Evolutionary conservation across 306 rosid genomes (phyloP), one percentile per base, ranked within the genome.

Genomic region (Dicorynia guianensis): DNA sequence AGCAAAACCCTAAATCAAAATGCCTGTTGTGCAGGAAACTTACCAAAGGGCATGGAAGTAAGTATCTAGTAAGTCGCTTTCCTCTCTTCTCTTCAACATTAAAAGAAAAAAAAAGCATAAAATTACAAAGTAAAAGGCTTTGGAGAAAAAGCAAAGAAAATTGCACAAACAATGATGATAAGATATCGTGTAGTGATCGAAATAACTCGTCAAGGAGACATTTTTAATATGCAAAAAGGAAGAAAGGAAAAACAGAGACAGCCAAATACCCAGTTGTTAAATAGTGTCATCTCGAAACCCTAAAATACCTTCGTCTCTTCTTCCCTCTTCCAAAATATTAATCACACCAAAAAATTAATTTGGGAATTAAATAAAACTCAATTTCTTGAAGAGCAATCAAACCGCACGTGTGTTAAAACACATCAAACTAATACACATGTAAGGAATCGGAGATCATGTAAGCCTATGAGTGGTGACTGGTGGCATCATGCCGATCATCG

Each of bases 331-430:
- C 74, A 79, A 80, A 82, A 85, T 80, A 83, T 81, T 84, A 84
- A 86, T 85, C 94, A 89, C 98, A 85, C 86, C 60, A 39, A 79
- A 81, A 84, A 90, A 87, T 67, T 54, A 73, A 53, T 62, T 0
- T 53, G 67, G 67, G 76, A 50, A 76, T 82, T 47, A 78, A 78
- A 65, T 50, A 74, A 80, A 79, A 80, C 84, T 82, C 80, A 83
- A 52, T 70, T 87, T 69, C 85, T 69, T 71, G 47, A 63, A 87
- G 80, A 75, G 87, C 81, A 87, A 89, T 80, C 94, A 88, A 88
- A 87, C 94, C 98, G 85, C 91, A 87, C 96, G 96, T 86, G 92
- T 85, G 88, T 86, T 49, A 74, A 74, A 67, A 58, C 85, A 87
- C 88, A 79, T 83, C 87, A 89, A 88, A 87, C 89, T 61, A 85